These are phyloP conservation scores for Hypoxylon sp. DNA, from an alignment of 2,329 filamentous ascomycete genomes.

Conservation along the genomic window DNA sequence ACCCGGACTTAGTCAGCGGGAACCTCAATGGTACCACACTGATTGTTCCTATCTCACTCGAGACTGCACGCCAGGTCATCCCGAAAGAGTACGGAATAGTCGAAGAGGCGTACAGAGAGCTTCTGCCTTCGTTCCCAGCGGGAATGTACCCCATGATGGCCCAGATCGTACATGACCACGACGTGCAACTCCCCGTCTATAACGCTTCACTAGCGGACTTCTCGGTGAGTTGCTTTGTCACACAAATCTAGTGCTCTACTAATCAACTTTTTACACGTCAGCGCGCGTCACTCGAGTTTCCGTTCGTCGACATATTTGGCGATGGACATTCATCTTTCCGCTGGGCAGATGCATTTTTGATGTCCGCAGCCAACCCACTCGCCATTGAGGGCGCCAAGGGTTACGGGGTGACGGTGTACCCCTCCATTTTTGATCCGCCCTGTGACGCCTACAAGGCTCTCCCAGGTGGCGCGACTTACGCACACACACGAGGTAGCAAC, in stretches of 20 bases:
- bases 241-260: background rate
- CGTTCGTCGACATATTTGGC: slow-evolving; percentile 67
- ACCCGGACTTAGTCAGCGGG: slow-evolving; percentile 65
- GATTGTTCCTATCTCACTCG: slow-evolving; percentile 66
- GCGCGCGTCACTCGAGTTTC: slow-evolving; percentile 68
- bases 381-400: slow-evolving; percentile 62
- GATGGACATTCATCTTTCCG: slow-evolving; percentile 67
- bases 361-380: slow-evolving; percentile 59
- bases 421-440: slow-evolving; percentile 61
- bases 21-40: slow-evolving; percentile 68
- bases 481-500: slow-evolving; percentile 18
- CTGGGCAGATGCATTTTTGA: slow-evolving; percentile 64
- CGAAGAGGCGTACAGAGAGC: slow-evolving; percentile 61
- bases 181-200: slow-evolving; percentile 61
- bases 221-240: slow-evolving; percentile 56
- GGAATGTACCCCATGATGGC: slow-evolving; percentile 69
- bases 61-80: slow-evolving; percentile 62
- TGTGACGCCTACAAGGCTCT: slow-evolving; percentile 65
- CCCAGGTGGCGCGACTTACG: slow-evolving; percentile 46
- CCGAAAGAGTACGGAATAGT: slow-evolving; percentile 65
- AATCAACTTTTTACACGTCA: slow-evolving; percentile 46
- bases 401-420: slow-evolving; percentile 63
- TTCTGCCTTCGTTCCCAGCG: slow-evolving; percentile 64
- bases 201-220: slow-evolving; percentile 63
- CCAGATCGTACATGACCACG: slow-evolving; percentile 66